Base-by-base conservation (phyloP, 805 yeast species). In the Clavispora carvajalis region DNA sequence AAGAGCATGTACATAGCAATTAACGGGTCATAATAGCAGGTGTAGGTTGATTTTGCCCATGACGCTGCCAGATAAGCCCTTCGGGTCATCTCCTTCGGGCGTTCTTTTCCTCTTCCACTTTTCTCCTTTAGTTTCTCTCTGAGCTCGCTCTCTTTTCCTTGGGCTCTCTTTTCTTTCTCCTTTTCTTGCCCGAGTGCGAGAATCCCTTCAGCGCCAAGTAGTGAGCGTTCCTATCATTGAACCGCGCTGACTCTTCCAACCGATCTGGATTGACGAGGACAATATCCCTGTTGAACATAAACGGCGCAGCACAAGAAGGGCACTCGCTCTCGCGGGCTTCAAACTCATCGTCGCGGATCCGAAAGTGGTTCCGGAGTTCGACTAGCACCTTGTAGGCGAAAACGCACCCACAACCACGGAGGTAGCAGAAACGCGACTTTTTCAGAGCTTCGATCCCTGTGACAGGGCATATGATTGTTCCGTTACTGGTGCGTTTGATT, bases 371-470 rank as follows among this genome's bases (percentile, higher is more conserved):
- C 10, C 46, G 45, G 7, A 63, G 15, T 18, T 54, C 55, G 7
- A 45, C 37, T 6, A 64, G 41, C 4, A 57, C 40, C 33, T 53
- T 60, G 34, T 49, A 46, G 4, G 63, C 54, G 9, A 67, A 15
- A 1, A 67, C 62, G 48, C 73, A 68, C 12, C 73, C 73, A 52
- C 74, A 69, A 0, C 56, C 39, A 34, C 73, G 55, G 17, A 61
- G 51, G 37, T 65, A 67, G 7, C 54, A 58, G 37, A 57, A 61
- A 2, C 47, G 36, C 16, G 41, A 25, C 12, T 49, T 46, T 2
- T 41, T 39, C n/a, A 47, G 39, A 34, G 48, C 45, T 33, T 45
- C 39, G 17, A 51, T 51, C 18, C 51, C 52, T 3, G 63, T 55
- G 9, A 65, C 56, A 5, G 71, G 70, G 46, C 74, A 69, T 17